Evolutionary conservation across 139 green algal species (phyloP), one percentile per base, ranked within the genome.

Genomic region (Micractinium conductrix): DNA sequence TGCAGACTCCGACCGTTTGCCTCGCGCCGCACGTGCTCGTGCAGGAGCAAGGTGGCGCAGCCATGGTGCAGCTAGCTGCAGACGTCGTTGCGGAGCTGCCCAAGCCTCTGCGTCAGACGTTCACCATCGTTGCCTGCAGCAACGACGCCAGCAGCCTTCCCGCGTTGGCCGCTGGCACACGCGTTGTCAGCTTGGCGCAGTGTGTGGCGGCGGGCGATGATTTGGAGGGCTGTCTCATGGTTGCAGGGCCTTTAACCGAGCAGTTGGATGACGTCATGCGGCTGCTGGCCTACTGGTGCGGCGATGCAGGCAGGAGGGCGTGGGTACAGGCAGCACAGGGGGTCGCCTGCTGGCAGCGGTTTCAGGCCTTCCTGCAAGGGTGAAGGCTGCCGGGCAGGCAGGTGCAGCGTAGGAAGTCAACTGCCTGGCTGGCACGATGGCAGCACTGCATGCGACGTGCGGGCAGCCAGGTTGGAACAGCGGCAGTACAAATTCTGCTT

Each of bases 51-150:
- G 81, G 55, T 21, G 30, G 63, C 14, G 73, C 65, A 17, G 80
- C 81, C 35, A 48, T 37, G 38, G n/a, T 84, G 55, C 37, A 74
- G 44, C 58, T 89, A 5, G 86, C 81, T n/a, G 65, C 79, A n/a
- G 86, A 87, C 4, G 28, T 89, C 40, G 28, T 89, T 21, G 38
- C 42, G 24, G 69, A 22, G 26, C 78, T 88, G 28, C 73, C 80
- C 45, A 45, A 65, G 38, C 30, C 38, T 35, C 70, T 70, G 33
- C 72, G 45, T 16, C 62, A 82, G 48, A 71, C 84, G 40, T 78
- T 87, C 37, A 87, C 74, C 0, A 71, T 82, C 42, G 73, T 89
- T 19, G 50, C 26, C 45, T 78, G 68, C 67, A 48, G 19, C 8
- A 35, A 68, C 6, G 45, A 53, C 37, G 72, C 58, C 33, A 73